phyloP scores from a whole-genome alignment of 345 rosid genomes.

The Syzygium jambos region DNA sequence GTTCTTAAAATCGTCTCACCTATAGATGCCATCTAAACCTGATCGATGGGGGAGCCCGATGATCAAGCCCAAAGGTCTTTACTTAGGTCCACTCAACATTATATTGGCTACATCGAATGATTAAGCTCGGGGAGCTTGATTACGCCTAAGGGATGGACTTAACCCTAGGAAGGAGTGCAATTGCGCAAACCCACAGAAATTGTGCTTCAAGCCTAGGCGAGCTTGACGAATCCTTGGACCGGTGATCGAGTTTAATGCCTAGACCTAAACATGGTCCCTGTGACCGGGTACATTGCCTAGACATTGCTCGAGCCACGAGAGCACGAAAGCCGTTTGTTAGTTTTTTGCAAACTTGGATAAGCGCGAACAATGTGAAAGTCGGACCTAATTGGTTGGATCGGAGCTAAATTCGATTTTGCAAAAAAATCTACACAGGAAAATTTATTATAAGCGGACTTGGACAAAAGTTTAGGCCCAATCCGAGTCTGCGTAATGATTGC shows the following conservation, averaged over 20 bases:
- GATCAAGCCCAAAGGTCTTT: background rate
- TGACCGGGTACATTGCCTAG: background rate
- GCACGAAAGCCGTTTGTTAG: background rate
- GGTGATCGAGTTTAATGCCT: fast-evolving
- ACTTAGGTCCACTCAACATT: background rate
- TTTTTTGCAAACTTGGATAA: background rate
- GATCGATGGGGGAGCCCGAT: background rate
- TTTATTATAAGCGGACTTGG: background rate
- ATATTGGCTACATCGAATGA: background rate
- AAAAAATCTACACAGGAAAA: background rate
- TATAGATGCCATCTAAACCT: background rate
- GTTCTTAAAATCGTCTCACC: background rate
- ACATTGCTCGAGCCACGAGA: background rate
- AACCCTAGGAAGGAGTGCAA: background rate
- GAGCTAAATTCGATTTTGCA: background rate
- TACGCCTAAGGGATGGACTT: background rate
- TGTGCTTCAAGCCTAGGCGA: background rate
- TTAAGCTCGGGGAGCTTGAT: background rate
- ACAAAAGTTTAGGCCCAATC: background rate
- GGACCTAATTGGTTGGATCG: background rate
- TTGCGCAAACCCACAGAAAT: background rate
- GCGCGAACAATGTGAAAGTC: background rate
- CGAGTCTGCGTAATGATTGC: background rate
- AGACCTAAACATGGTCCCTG: fast-evolving
- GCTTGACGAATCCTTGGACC: fast-evolving